Percentiles rank a stretch among this genome's conserved stretches.
Conservation (phyloP, 805 yeast genomes). For the Ogataea parapolymorpha region DNA sequence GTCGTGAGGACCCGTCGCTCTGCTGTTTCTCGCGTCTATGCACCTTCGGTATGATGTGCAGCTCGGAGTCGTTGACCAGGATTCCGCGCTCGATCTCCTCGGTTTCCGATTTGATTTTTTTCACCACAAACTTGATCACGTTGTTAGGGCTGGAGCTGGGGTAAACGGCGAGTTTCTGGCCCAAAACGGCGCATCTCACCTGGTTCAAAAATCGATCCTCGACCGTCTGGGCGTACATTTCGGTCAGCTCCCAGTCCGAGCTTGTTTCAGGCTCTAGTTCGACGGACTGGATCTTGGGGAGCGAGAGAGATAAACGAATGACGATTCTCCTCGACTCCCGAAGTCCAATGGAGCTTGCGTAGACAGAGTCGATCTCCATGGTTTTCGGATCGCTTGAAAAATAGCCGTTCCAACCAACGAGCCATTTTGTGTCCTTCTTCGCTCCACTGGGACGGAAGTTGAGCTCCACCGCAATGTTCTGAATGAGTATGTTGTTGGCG, state of each 20-base stretch:
- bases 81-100: conserved; percentile 33
- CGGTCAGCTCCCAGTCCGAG: conserved; percentile 90
- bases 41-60: conserved; percentile 65
- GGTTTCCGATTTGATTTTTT: conserved; percentile 36
- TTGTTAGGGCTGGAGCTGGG: conserved; percentile 61
- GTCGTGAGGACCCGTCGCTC: conserved; percentile 11
- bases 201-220: conserved; percentile 77
- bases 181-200: conserved; percentile 65
- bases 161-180: conserved; percentile 63
- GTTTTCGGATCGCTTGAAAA: conserved; percentile 17
- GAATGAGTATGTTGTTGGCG: conserved; percentile 38
- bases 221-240: conserved; percentile 70
- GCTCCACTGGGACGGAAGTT: conserved; percentile 10
- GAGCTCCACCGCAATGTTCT: conserved; percentile 37
- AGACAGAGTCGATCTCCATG: conserved; percentile 65
- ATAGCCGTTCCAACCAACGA: conserved; percentile 33
- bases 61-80: conserved; percentile 38
- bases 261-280: conserved; percentile 73
- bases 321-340: conserved; percentile 39
- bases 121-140: conserved; percentile 55
- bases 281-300: conserved; percentile 56
- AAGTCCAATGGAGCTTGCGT: conserved; percentile 52
- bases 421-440: conserved; percentile 16
- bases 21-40: conserved; percentile 19
- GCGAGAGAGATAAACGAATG: conserved; percentile 45